These are phyloP conservation scores for Coemansia sp. DNA, from an alignment of 192 early-diverging fungal species.

Conservation along the genomic window DNA sequence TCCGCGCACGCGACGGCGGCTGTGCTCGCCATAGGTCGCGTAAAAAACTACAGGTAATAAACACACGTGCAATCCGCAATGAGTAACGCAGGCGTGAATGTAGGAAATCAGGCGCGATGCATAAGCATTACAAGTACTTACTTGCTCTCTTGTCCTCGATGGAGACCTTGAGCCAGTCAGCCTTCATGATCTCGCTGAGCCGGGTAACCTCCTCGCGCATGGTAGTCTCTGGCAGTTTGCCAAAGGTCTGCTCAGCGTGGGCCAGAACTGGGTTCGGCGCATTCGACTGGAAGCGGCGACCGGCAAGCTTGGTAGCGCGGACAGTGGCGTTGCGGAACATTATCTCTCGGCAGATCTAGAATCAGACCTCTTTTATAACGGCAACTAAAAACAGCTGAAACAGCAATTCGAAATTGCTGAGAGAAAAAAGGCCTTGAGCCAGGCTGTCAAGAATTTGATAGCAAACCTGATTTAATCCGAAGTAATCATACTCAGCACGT, in stretches of 20 bases:
- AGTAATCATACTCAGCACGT: not conserved
- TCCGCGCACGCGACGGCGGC: constrained; percentile 72
- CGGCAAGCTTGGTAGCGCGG: constrained; percentile 55
- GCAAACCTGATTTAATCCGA: not conserved
- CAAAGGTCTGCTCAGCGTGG: constrained; percentile 59
- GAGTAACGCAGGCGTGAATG: not conserved
- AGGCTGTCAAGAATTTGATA: not conserved
- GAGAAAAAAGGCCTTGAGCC: not conserved
- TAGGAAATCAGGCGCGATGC: not conserved
- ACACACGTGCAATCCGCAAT: not conserved
- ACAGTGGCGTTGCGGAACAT: constrained; percentile 67
- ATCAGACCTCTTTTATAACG: not conserved
- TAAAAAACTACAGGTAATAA: constrained; percentile 68
- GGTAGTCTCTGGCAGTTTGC: constrained; percentile 72
- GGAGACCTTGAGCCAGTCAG: constrained; percentile 91
- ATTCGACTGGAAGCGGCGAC: constrained; percentile 63
- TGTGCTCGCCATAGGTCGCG: constrained; percentile 94
- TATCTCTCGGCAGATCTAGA: constrained; percentile 5
- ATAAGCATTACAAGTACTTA: constrained; percentile 21
- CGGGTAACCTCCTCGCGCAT: constrained; percentile 78
- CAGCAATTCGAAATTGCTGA: not conserved
- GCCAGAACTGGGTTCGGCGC: constrained; percentile 36
- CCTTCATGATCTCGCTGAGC: constrained; percentile 85
- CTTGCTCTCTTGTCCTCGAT: constrained; percentile 91
- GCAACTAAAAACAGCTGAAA: constrained; percentile 5